Conservation (phyloP, 805 yeast genomes). For the Dipodascopsis uninucleata region DNA sequence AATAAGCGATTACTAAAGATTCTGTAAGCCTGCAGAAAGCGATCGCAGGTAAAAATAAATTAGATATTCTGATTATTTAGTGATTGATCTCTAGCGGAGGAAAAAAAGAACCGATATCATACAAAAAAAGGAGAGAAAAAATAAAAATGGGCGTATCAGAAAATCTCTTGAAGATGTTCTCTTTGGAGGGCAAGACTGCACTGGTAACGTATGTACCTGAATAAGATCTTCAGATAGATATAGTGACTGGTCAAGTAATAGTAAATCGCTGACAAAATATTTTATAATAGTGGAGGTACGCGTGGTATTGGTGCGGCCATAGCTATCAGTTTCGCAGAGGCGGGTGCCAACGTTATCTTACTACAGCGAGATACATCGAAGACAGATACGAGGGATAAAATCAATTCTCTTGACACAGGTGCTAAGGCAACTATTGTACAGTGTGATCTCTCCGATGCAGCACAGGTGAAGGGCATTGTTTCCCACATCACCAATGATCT, state of each 20-base stretch:
- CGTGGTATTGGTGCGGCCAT: conserved; percentile 55
- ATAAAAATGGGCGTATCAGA: too few species aligned
- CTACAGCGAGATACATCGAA: conserved; percentile 40
- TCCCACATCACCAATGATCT: conserved; percentile 33
- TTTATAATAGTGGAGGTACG: conserved; percentile 44
- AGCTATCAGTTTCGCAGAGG: conserved; percentile 50
- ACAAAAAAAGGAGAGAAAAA: too few species aligned
- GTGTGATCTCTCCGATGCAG: conserved; percentile 32
- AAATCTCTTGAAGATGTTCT: too few species aligned
- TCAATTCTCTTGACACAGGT: conserved; percentile 33
- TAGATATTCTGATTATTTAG: too few species aligned
- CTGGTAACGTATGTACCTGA: conserved; percentile 38
- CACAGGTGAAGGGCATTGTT: conserved; percentile 35
- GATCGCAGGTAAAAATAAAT: too few species aligned
- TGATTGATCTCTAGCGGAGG: too few species aligned
- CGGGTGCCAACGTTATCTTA: conserved; percentile 43
- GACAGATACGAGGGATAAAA: conserved; percentile 32
- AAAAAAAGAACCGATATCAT: too few species aligned
- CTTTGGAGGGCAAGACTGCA: conserved; percentile 43
- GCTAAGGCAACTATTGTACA: conserved; percentile 31
- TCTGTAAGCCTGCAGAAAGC: too few species aligned
- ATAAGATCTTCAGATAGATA: not conserved
- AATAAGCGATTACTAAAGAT: too few species aligned
- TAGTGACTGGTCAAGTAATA: too few species aligned
- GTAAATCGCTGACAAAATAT: too few species aligned